A percentile compares a stretch with the other conserved stretches of the same genome.
phyloP scores from a whole-genome alignment of 192 early-diverging fungal species.

The Coemansia sp. region DNA sequence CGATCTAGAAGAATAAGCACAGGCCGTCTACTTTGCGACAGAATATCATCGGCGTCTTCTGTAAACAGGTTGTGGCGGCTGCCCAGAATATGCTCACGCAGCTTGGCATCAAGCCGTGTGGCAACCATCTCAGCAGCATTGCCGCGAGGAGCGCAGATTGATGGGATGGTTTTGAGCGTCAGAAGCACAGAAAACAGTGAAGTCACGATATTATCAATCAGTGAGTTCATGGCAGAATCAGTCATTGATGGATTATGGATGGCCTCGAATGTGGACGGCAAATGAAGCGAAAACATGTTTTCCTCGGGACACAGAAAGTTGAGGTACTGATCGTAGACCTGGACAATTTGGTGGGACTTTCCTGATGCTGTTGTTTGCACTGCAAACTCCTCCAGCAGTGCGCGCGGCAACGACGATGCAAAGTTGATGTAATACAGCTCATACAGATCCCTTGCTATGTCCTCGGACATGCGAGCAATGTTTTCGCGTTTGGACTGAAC shows the following conservation, averaged over 20 bases:
- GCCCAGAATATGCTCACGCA: slow-evolving; percentile 93
- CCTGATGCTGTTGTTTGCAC: slow-evolving; percentile 73
- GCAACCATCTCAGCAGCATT: slow-evolving; percentile 95
- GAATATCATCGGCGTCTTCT: slow-evolving; percentile 49
- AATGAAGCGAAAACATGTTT: slow-evolving; percentile 90
- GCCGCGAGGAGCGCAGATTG: slow-evolving; percentile 87
- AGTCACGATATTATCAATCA: slow-evolving; percentile 77
- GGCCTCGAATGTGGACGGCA: slow-evolving; percentile 74
- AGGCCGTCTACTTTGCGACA: slow-evolving; percentile 63
- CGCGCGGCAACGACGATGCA: slow-evolving; percentile 79
- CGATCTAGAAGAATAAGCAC: slow-evolving; percentile 91
- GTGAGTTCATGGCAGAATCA: slow-evolving; percentile 78
- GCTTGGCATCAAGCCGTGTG: slow-evolving; percentile 79
- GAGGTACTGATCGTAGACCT: slow-evolving; percentile 97
- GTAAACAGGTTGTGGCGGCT: slow-evolving; percentile 83
- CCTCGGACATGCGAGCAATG: slow-evolving; percentile 78
- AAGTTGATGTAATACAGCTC: slow-evolving; percentile 98
- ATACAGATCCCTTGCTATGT: slow-evolving; percentile 87
- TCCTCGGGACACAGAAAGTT: slow-evolving; percentile 92
- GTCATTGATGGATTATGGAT: slow-evolving; percentile 83
- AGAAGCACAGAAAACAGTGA: slow-evolving; percentile 89
- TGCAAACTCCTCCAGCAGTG: slow-evolving; percentile 92
- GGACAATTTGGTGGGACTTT: slow-evolving; percentile 78
- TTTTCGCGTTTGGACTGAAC: slow-evolving; percentile 87
- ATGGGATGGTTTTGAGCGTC: slow-evolving; percentile 86